Base-by-base conservation (phyloP, 2,329 filamentous ascomycete species). In the Neocatenulostroma microsporum region DNA sequence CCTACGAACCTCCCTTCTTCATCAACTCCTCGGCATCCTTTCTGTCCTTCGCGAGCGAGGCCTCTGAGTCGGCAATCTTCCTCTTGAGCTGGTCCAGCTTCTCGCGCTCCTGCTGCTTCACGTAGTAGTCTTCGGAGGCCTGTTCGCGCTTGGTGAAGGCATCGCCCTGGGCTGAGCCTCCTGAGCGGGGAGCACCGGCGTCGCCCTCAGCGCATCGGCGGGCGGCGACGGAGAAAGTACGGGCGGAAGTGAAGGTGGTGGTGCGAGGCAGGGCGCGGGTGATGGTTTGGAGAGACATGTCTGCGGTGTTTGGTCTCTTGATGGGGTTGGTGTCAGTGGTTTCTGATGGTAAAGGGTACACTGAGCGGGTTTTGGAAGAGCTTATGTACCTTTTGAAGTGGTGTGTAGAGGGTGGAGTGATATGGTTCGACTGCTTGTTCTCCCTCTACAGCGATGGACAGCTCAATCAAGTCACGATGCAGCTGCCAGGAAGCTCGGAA, bases 121-220 rank as follows among this genome's bases (percentile, higher is more conserved):
- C 87, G 67, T 83, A 84, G 53, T 77, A 76, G 62, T 87, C 81
- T 70, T 96, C 91, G 60, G 70, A 74, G 50, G 89, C 89, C 61
- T 81, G 76, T 68, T 98, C 91, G 54, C 91, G 86, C 68, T 82
- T 82, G 68, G 81, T 85, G 76, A 95, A 98, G 39, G 85, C 78
- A 61, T 98, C 89, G 53, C 89, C 94, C 49, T 52, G 46, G 6
- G 58, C 58, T 23, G 47, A 36, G 28, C 67, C 67, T 21, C 58
- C 61, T 11, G 63, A 48, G 44, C 67, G 57, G 13, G 63, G 57
- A 15, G 55, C 35, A 30, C 61, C 66, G 39, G 67, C 61, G 39
- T 68, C 62, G 23, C 67, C 67, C 30, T 40, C 62, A 33, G 62
- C 53, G 63, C 68, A 64, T 40, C 57, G 55, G 32, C 62, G 58